A percentile compares a stretch with the other conserved stretches of the same genome.
phyloP scores from a whole-genome alignment of 2,329 filamentous ascomycete genomes.

The Pleurostoma richardsiae region DNA sequence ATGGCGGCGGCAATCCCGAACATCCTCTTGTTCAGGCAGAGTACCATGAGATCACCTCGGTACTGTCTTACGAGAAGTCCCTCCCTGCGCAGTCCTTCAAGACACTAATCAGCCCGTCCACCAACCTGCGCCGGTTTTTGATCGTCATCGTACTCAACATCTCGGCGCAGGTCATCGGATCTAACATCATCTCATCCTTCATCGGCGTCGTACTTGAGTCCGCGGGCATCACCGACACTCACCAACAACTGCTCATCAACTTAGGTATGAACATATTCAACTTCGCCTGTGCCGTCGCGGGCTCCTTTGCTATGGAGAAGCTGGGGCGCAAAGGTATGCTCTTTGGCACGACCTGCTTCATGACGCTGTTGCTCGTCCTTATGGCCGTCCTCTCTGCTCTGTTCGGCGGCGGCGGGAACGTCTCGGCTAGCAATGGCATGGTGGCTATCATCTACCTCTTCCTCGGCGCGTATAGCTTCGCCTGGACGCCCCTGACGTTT shows the following conservation, averaged over 20 bases:
- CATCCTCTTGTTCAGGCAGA: constrained; percentile 31
- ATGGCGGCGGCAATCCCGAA: constrained; percentile 31
- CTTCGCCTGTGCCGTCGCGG: constrained; percentile 41
- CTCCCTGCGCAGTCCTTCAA: constrained; percentile 18
- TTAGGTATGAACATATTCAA: constrained; percentile 47
- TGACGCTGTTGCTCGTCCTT: constrained; percentile 29
- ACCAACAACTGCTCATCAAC: constrained; percentile 41
- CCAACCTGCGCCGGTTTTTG: constrained; percentile 21
- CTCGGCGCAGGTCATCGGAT: constrained; percentile 19
- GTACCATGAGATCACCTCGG: constrained; percentile 28
- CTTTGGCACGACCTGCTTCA: constrained; percentile 4
- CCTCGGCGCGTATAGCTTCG: constrained; percentile 3
- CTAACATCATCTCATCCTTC: constrained; percentile 23
- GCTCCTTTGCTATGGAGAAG: constrained; percentile 42
- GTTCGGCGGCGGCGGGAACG: constrained; percentile 4
- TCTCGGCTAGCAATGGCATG: constrained; percentile 5
- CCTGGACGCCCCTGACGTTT: constrained; percentile 17
- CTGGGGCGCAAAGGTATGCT: constrained; percentile 42
- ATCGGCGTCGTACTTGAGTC: constrained; percentile 32
- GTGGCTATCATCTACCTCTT: constrained; percentile 9
- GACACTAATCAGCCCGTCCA: constrained; percentile 13
- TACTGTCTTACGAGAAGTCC: constrained; percentile 16
- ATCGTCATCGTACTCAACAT: constrained; percentile 21
- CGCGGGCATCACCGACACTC: constrained; percentile 36
- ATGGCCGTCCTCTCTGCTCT: constrained; percentile 32